These are phyloP conservation scores for Xylaria bambusicola DNA, from an alignment of 495 filamentous ascomycete species.

Conservation along the genomic window DNA sequence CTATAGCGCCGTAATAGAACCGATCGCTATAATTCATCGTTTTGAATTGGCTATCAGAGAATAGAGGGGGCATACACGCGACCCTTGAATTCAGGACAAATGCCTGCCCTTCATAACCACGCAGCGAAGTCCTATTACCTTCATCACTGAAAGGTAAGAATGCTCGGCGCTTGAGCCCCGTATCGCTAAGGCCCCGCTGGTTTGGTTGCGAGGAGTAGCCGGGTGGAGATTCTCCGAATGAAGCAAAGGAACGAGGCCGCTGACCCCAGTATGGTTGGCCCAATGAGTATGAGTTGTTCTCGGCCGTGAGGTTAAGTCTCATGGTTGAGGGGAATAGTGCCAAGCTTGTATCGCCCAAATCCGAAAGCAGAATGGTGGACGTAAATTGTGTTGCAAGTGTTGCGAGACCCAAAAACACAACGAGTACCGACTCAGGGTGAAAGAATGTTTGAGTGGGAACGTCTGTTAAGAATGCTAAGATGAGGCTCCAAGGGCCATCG, in stretches of 20 bases:
- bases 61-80: not conserved
- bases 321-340: not conserved
- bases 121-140: not conserved
- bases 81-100: slow-evolving; percentile 1
- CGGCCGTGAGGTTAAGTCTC: not conserved
- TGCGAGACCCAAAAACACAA: not conserved
- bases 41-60: not conserved
- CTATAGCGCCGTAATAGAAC: not conserved
- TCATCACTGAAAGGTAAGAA: not conserved
- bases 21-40: not conserved
- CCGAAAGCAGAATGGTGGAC: not conserved
- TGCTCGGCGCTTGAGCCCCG: not conserved
- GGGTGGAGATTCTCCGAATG: slow-evolving; percentile 2
- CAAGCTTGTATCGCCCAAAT: not conserved
- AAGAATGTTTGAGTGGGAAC: not conserved
- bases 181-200: slow-evolving; percentile 5
- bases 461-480: not conserved
- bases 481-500: slow-evolving; percentile 1
- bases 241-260: slow-evolving; percentile 3
- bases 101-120: slow-evolving; percentile 2
- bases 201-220: slow-evolving; percentile 1
- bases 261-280: not conserved
- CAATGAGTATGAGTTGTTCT: not conserved
- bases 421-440: slow-evolving; percentile 3
- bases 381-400: slow-evolving; percentile 2